Base-by-base conservation (phyloP, 805 yeast genomes). In the Spathaspora hagerdaliae region DNA sequence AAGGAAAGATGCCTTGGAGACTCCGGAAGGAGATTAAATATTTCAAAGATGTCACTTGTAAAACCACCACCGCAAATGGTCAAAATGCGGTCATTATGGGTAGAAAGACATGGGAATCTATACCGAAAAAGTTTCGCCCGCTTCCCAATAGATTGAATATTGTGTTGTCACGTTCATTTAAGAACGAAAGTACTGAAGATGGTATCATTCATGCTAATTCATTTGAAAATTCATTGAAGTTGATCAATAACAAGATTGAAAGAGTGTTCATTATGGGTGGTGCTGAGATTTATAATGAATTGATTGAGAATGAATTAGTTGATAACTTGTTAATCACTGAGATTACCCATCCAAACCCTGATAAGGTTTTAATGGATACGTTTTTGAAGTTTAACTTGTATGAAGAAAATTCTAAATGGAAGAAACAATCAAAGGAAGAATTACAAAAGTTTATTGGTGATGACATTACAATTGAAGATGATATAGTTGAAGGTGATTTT, bases 1-100 rank as follows among this genome's bases (percentile, higher is more conserved):
- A 83, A 44, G 96, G 96, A 2, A 65, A 75, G 43, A 69, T 94
- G 46, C 98, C 99, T 3, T 94, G 99, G 99, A 74, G 84, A 40
- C 72, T 94, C 27, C 74, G 81, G 45, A 74, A 83, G 42, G 99
- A 94, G 61, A 87, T 94, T 85, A 80, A 81, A 59, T 94, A 82
- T 60, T 94, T 94, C 70, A 77, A 79, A 50, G 78, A 80, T 47
- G 83, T 88, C 12, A 94, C 99, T 0, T 65, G 82, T 2, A 53
- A 52, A 7, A 63, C 73, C 27, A 45, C 51, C 2, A 60, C 59
- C 3, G 63, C 67, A 19, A 60, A 66, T 35, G 24, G 24, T 26
- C 49, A 60, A 27, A 88, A 89, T 59, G 95, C 87, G 0, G 98
- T 94, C 11, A 75, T 94, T 3, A 94, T 94, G 99, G 99, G 99